Evolutionary conservation across 805 yeast species (phyloP).

Genomic region (Lipomyces mesembrius): DNA sequence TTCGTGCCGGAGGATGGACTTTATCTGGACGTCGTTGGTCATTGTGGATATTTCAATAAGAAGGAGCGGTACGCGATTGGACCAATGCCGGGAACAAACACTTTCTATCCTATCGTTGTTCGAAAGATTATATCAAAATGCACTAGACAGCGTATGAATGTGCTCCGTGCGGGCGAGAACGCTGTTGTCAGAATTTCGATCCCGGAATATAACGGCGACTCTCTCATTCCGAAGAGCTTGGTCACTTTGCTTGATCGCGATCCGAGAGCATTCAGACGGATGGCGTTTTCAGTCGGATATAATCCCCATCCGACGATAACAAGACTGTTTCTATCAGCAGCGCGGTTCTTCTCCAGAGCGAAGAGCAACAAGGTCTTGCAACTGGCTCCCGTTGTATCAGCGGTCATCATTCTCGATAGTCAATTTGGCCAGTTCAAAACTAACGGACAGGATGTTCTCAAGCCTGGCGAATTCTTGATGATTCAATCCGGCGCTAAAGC

Average conservation of each 20-base stretch:
- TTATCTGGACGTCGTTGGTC: slow-evolving; percentile 15
- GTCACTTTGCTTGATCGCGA: neutral
- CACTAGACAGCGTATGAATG: neutral
- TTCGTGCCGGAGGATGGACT: slow-evolving; percentile 10
- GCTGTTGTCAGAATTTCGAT: slow-evolving; percentile 13
- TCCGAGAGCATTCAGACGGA: neutral
- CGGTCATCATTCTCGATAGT: neutral
- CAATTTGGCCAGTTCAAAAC: slow-evolving; percentile 2
- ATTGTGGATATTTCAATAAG: slow-evolving; percentile 5
- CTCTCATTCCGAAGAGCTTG: neutral
- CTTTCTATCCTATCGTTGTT: slow-evolving; percentile 4
- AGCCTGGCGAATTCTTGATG: slow-evolving; percentile 1
- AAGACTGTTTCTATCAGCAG: neutral
- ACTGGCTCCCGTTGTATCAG: neutral
- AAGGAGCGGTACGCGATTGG: slow-evolving; percentile 10
- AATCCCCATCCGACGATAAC: neutral
- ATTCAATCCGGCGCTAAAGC: slow-evolving; percentile 2
- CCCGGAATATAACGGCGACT: neutral
- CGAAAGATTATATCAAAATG: slow-evolving; percentile 14
- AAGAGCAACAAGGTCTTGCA: neutral
- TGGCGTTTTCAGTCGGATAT: neutral
- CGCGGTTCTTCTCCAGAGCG: neutral
- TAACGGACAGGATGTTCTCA: slow-evolving; percentile 1
- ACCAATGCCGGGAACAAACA: slow-evolving; percentile 9
- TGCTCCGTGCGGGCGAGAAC: slow-evolving; percentile 4